Evolutionary conservation across 495 filamentous ascomycete species (phyloP).

Genomic region (Aspergillus nidulans): DNA sequence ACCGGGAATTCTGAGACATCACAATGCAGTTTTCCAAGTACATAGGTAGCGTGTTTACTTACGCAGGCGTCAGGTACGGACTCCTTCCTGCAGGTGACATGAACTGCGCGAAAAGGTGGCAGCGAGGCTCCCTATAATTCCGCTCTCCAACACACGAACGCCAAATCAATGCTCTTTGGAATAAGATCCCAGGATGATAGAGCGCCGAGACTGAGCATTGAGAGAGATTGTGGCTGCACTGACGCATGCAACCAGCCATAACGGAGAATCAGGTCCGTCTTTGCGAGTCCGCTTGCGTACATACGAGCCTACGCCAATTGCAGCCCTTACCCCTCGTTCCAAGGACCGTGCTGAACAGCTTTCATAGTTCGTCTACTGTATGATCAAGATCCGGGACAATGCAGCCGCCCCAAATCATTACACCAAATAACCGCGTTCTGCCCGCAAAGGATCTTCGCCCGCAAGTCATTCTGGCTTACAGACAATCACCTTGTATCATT

Average conservation of each 20-base stretch:
- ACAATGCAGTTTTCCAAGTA: neutral
- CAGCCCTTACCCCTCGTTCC: neutral
- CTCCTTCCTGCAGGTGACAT: neutral
- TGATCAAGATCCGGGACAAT: slow-evolving; percentile 3
- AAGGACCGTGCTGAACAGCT: neutral
- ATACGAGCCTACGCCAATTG: neutral
- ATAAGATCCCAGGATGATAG: neutral
- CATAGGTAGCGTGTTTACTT: neutral
- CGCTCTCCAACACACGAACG: neutral
- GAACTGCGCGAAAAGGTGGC: neutral
- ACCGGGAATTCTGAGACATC: neutral
- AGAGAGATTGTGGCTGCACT: neutral
- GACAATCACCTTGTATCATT: neutral
- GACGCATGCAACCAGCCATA: neutral
- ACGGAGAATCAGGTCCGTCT: neutral
- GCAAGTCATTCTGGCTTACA: neutral
- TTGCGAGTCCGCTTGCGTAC: neutral
- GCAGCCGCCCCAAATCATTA: slow-evolving; percentile 8
- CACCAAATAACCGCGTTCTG: neutral
- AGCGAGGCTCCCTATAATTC: no score
- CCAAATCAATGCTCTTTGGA: neutral
- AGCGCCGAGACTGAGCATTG: neutral
- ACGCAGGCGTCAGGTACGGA: neutral
- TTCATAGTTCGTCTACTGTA: slow-evolving; percentile 1
- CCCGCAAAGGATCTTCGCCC: slow-evolving; percentile 6